Evolutionary conservation across 2,329 filamentous ascomycete genomes (phyloP).

Genomic region (Exophiala sideris): DNA sequence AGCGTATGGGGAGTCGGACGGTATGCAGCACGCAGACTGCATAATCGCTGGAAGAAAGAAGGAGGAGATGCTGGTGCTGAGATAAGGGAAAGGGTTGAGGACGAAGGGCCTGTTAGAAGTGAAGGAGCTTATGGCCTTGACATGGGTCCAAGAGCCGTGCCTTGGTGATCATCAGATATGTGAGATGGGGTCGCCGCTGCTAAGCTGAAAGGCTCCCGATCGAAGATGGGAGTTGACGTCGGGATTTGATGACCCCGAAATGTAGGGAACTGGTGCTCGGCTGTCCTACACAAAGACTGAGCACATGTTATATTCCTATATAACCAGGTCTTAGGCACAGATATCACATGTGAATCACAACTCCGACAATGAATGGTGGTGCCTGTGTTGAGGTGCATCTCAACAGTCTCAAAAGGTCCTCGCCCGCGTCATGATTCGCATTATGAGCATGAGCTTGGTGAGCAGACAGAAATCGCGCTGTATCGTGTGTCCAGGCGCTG

Average conservation of each 20-base stretch:
- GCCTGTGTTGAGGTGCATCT: background rate
- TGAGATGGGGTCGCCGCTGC: background rate
- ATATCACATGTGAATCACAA: too few relatives aligned
- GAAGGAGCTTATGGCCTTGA: slow-evolving; percentile 23
- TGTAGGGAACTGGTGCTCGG: background rate
- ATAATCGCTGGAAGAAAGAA: slow-evolving; percentile 21
- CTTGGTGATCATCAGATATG: slow-evolving; percentile 13
- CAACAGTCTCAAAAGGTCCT: background rate
- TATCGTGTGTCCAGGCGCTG: too few relatives aligned
- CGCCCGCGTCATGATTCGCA: background rate
- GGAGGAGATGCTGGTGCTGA: slow-evolving; percentile 23
- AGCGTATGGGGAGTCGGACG: slow-evolving; percentile 26
- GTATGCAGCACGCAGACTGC: slow-evolving; percentile 21
- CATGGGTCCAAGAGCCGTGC: slow-evolving; percentile 22
- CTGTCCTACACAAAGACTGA: background rate
- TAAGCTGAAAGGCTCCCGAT: background rate
- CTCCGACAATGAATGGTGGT: background rate
- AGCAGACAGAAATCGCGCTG: too few relatives aligned
- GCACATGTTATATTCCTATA: background rate
- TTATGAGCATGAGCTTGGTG: background rate
- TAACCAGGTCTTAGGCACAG: too few relatives aligned
- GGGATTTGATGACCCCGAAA: background rate
- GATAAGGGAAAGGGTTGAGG: slow-evolving; percentile 17
- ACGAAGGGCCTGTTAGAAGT: slow-evolving; percentile 12
- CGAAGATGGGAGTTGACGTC: background rate